Conservation (phyloP, 2,329 filamentous ascomycete species). For the Scytalidium sp. region DNA sequence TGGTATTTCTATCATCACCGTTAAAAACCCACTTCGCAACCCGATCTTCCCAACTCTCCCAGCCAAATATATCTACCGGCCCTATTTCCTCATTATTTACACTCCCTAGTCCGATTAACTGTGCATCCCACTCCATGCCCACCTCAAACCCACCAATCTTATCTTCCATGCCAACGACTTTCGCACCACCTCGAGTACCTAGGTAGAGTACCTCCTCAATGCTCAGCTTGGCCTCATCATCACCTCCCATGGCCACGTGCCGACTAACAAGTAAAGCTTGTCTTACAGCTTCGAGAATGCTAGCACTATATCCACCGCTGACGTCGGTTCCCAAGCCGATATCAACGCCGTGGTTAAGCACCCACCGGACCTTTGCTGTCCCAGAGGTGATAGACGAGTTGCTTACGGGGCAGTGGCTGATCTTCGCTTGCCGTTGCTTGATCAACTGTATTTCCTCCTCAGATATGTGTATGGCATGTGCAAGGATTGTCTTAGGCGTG, state of each 20-base stretch:
- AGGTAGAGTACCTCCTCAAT: constrained; percentile 85
- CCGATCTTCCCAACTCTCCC: constrained; percentile 82
- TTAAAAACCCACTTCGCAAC: constrained; percentile 94
- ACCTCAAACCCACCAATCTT: constrained; percentile 78
- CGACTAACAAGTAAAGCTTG: constrained; percentile 78
- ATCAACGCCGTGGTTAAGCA: constrained; percentile 71
- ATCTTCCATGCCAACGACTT: constrained; percentile 70
- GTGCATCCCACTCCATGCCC: constrained; percentile 89
- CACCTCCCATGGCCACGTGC: constrained; percentile 57
- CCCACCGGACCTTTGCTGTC: constrained; percentile 67
- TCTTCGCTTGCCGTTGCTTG: constrained; percentile 55
- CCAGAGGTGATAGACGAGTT: constrained; percentile 84
- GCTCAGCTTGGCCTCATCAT: constrained; percentile 61
- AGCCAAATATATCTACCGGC: constrained; percentile 85
- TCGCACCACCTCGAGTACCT: constrained; percentile 83
- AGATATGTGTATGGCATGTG: constrained; percentile 77
- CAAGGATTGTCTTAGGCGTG: constrained; percentile 71
- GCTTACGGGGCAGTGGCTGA: constrained; percentile 83
- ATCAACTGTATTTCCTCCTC: constrained; percentile 66
- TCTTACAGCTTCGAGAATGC: constrained; percentile 77
- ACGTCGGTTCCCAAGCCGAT: constrained; percentile 91
- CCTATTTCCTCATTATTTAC: constrained; percentile 47
- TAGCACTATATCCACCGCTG: constrained; percentile 80
- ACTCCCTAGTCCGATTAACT: constrained; percentile 66
- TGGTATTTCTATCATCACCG: constrained; percentile 89